phyloP scores from a whole-genome alignment of 768 basidiomycete species.

The Phylloporus sp. region DNA sequence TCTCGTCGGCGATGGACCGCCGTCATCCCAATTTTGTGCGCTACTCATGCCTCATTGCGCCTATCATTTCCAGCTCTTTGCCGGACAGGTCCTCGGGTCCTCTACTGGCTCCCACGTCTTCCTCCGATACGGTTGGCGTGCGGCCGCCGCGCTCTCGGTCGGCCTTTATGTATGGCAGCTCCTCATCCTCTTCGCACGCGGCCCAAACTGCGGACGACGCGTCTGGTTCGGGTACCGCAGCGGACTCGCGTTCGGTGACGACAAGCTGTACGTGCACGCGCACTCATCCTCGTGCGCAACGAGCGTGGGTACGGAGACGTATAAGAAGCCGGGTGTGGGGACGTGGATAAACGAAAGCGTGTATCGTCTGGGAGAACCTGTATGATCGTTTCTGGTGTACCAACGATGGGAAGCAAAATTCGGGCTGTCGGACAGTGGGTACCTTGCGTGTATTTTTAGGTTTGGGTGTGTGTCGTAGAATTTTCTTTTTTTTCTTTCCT shows the following conservation, averaged over 20 bases:
- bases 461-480: background rate
- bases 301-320: background rate
- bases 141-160: constrained; percentile 31
- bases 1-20: background rate
- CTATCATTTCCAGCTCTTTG: constrained; percentile 20
- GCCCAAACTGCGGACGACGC: constrained; percentile 34
- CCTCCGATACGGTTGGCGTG: constrained; percentile 38
- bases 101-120: constrained; percentile 41
- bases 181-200: constrained; percentile 34
- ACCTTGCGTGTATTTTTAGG: background rate
- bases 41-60: background rate
- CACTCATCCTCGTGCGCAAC: background rate
- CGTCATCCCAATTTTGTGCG: background rate
- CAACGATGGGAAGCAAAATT: background rate
- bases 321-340: background rate
- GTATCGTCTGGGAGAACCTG: background rate
- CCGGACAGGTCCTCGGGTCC: constrained; percentile 43
- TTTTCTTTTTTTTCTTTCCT: too few species aligned
- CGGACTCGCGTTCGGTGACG: background rate
- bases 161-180: constrained; percentile 34
- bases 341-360: background rate
- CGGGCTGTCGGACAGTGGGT: background rate
- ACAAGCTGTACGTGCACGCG: background rate
- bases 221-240: constrained; percentile 57
- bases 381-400: background rate